Evolutionary conservation across 1,284 basidiomycete species (phyloP), one percentile per base, ranked within the genome.

Genomic region (Volvariella volvacea): DNA sequence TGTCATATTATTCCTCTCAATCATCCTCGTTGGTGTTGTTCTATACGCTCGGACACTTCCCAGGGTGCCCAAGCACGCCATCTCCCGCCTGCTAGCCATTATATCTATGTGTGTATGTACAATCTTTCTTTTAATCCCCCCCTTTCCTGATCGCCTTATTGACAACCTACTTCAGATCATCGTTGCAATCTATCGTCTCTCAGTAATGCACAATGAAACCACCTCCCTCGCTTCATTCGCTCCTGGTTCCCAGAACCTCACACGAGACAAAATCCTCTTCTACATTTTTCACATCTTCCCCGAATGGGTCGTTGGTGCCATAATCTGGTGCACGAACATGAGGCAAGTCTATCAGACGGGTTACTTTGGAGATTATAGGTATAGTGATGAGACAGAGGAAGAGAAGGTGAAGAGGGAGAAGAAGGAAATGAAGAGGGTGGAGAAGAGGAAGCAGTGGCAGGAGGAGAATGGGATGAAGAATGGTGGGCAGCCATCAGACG

Each of bases 251-350:
- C 59, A 65, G 12, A 66, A 69, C 53, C 60, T 55, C 9, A 39
- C 56, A 2, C 43, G 42, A 10, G 61, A 59, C 16, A 73, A 74
- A 53, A 59, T 58, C 7, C 34, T 36, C 34, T 36, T 75, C 54
- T 74, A 74, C 51, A 47, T 70, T 9, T 64, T 71, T 43, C 70
- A 73, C 47, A 56, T 64, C 25, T 50, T 69, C 12, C 69, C 68
- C 1, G 72, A 74, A 50, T 71, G 64, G 65, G 21, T 68, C 25
- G 58, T 60, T 4, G 58, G 50, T 12, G 52, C 54, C 22, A 44
- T 65, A 15, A 44, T 73, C 9, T 50, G 69, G 8, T 41, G 50
- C 3, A 52, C 62, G 33, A 68, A 73, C 47, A 54, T 61, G 4
- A 60, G 66, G 19, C 52, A 64, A 48, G 57, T 55, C 41, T 70